Evolutionary conservation across 1,139 yeast genomes (phyloP).

Genomic region (Protomyces inouyei): DNA sequence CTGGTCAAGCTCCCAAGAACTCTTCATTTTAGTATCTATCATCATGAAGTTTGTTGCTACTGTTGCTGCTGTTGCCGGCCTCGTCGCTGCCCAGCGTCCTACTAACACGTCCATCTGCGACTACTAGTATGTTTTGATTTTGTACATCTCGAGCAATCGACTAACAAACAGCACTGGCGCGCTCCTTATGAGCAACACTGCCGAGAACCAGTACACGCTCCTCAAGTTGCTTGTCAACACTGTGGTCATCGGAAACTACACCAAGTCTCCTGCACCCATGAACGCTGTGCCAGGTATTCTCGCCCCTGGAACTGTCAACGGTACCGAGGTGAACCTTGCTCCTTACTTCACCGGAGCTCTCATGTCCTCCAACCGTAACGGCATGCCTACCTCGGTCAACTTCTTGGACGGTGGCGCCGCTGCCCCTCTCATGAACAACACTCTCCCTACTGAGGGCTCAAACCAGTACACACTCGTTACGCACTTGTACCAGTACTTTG

Average conservation of each 20-base stretch:
- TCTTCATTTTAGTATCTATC: not conserved
- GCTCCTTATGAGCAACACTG: constrained; percentile 19
- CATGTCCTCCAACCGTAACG: constrained; percentile 20
- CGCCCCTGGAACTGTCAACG: constrained; percentile 20
- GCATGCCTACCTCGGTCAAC: constrained; percentile 12
- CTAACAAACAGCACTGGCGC: constrained; percentile 4
- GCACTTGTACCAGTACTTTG: constrained; percentile 25
- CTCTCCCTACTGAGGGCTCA: constrained; percentile 15
- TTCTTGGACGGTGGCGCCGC: constrained; percentile 25
- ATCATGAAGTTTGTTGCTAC: constrained; percentile 19
- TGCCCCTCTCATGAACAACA: constrained; percentile 19
- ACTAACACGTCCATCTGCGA: constrained; percentile 24
- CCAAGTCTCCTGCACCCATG: constrained; percentile 19
- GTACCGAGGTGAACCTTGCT: constrained; percentile 15
- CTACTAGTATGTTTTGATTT: constrained; percentile 1
- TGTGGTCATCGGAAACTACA: constrained; percentile 20
- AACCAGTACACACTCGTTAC: constrained; percentile 22
- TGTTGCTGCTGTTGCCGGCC: constrained; percentile 14
- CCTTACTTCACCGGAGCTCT: constrained; percentile 13
- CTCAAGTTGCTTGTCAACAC: constrained; percentile 25
- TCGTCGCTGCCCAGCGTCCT: constrained; percentile 24
- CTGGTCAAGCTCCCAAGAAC: not conserved
- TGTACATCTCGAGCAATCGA: not conserved
- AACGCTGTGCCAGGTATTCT: constrained; percentile 24
- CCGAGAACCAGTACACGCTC: constrained; percentile 26